Conservation (phyloP, 768 basidiomycete genomes). For the Hygrophorus pudorinus region DNA sequence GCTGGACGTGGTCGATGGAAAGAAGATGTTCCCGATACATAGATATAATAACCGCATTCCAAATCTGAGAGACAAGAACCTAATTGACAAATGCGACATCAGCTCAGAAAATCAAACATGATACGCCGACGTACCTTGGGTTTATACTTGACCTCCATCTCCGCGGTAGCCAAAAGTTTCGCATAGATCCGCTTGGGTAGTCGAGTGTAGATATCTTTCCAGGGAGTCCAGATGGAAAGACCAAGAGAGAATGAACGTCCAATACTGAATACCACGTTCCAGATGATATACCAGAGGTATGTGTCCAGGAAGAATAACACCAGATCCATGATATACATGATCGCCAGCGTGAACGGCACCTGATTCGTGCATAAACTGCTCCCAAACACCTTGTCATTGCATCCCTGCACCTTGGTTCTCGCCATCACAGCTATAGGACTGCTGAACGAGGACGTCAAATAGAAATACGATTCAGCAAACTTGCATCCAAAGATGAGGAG, state of each 20-base stretch:
- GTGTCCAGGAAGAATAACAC: slow-evolving; percentile 99
- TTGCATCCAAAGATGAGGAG: slow-evolving; percentile 93
- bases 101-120: background rate
- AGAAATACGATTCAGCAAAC: slow-evolving; percentile 95
- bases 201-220: slow-evolving; percentile 94
- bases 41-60: slow-evolving; percentile 99
- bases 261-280: slow-evolving; percentile 93
- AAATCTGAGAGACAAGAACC: slow-evolving; percentile 96
- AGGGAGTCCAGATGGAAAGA: slow-evolving; percentile 97
- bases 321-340: slow-evolving; percentile 99
- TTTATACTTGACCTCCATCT: slow-evolving; percentile 99
- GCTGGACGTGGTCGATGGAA: slow-evolving; percentile 97
- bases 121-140: slow-evolving; percentile 57
- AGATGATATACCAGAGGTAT: slow-evolving; percentile 99
- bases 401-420: slow-evolving; percentile 85
- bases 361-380: slow-evolving; percentile 79
- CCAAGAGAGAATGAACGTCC: slow-evolving; percentile 86
- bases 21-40: slow-evolving; percentile 99
- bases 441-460: slow-evolving; percentile 94
- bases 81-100: slow-evolving; percentile 14
- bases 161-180: slow-evolving; percentile 87
- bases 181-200: slow-evolving; percentile 98
- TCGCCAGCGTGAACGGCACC: slow-evolving; percentile 85
- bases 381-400: slow-evolving; percentile 79
- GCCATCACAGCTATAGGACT: slow-evolving; percentile 96